Percentiles rank a stretch among this genome's conserved stretches.
Conservation (phyloP, 805 yeast genomes). For the Candida khao-thaluensis region DNA sequence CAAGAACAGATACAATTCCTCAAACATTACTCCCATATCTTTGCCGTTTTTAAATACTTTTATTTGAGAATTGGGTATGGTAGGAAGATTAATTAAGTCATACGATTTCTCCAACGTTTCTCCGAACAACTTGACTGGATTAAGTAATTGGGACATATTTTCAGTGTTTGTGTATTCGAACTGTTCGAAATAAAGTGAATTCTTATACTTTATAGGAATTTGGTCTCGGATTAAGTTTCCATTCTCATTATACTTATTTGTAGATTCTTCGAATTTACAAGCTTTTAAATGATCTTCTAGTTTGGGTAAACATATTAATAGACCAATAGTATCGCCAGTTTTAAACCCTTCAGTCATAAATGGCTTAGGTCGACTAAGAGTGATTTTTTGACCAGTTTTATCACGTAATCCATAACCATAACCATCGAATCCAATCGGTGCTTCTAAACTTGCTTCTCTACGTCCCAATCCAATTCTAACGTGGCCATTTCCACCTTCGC, state of each 20-base stretch:
- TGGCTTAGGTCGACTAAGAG: constrained; percentile 61
- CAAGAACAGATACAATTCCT: constrained; percentile 66
- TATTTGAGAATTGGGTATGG: constrained; percentile 57
- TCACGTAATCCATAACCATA: constrained; percentile 92
- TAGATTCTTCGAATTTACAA: constrained; percentile 29
- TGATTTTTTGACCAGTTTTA: constrained; percentile 69
- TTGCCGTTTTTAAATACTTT: constrained; percentile 77
- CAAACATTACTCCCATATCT: constrained; percentile 61
- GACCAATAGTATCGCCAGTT: constrained; percentile 81
- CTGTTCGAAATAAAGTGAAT: constrained; percentile 77
- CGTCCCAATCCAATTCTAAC: constrained; percentile 83
- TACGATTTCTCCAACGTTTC: constrained; percentile 51
- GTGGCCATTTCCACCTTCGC: constrained; percentile 39
- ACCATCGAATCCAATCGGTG: constrained; percentile 94
- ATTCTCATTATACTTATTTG: constrained; percentile 18
- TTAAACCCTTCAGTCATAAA: constrained; percentile 56
- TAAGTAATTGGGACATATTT: constrained; percentile 69
- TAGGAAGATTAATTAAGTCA: constrained; percentile 31
- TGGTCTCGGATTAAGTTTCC: constrained; percentile 71
- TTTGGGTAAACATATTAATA: constrained; percentile 68
- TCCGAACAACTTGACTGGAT: constrained; percentile 70
- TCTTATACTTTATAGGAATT: constrained; percentile 80
- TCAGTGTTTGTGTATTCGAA: constrained; percentile 73
- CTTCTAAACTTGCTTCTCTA: constrained; percentile 85
- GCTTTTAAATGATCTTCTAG: constrained; percentile 43